Percentiles rank a stretch among this genome's conserved stretches.
Evolutionary conservation across 768 basidiomycete genomes (phyloP).

Genomic region (Rhizopogon sp.): DNA sequence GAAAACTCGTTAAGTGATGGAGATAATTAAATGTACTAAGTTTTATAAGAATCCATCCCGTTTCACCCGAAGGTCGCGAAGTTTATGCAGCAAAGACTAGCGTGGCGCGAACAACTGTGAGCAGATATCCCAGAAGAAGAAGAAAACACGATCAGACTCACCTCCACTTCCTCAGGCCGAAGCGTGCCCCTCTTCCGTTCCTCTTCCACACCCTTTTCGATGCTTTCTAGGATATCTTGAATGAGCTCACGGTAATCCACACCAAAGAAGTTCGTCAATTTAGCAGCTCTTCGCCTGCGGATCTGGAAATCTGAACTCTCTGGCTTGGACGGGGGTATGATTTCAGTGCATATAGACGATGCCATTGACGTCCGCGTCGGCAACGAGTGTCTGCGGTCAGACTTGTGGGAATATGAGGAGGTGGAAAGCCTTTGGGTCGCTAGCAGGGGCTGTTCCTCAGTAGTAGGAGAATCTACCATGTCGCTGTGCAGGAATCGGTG

Average conservation of each 20-base stretch:
- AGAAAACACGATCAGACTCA: constrained; percentile 30
- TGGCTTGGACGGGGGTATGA: constrained; percentile 34
- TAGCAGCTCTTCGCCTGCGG: constrained; percentile 71
- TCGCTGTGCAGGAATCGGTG: constrained; percentile 58
- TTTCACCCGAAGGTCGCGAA: constrained; percentile 23
- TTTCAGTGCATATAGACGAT: constrained; percentile 50
- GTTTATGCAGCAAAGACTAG: constrained; percentile 33
- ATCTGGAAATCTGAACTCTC: constrained; percentile 52
- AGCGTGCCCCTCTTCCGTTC: constrained; percentile 62
- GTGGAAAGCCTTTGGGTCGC: constrained; percentile 25
- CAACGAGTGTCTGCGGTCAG: constrained; percentile 67
- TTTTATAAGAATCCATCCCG: constrained; percentile 10
- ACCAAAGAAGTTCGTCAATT: constrained; percentile 84
- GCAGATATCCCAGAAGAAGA: not conserved
- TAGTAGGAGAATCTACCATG: constrained; percentile 11
- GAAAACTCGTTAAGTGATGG: not conserved
- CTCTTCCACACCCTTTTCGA: constrained; percentile 71
- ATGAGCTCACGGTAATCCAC: constrained; percentile 80
- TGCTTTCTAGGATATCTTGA: constrained; percentile 72
- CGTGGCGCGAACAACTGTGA: constrained; percentile 31
- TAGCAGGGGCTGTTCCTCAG: constrained; percentile 14
- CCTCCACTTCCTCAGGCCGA: constrained; percentile 67
- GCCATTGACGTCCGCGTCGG: constrained; percentile 58
- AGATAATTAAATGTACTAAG: constrained; percentile 2
- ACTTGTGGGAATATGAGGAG: constrained; percentile 37